A percentile compares a stretch with the other conserved stretches of the same genome.
Evolutionary conservation across 306 rosid genomes (phyloP).

Genomic region (Carpinus fangiana): DNA sequence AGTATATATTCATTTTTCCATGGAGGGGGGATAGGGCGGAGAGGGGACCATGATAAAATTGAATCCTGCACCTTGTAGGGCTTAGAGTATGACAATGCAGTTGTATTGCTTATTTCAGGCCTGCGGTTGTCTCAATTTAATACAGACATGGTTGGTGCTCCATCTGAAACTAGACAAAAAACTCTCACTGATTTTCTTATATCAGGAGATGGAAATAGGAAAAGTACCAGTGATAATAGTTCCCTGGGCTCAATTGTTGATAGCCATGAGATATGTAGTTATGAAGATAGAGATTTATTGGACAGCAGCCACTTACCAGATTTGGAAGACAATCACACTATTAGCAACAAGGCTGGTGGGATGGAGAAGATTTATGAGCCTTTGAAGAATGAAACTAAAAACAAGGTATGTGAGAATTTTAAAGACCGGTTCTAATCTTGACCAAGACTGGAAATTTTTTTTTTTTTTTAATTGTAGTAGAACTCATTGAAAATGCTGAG

Average conservation of each 20-base stretch:
- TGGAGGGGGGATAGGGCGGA: background rate
- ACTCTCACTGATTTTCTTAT: slow-evolving; percentile 64
- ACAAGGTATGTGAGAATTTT: slow-evolving; percentile 26
- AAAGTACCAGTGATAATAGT: slow-evolving; percentile 23
- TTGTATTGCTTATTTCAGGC: slow-evolving; percentile 50
- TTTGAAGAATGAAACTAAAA: slow-evolving; percentile 14
- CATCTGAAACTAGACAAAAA: slow-evolving; percentile 70
- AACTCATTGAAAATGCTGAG: background rate
- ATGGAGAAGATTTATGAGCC: slow-evolving; percentile 32
- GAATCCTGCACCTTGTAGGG: slow-evolving; percentile 18
- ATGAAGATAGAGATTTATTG: slow-evolving; percentile 35
- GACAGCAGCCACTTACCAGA: slow-evolving; percentile 35
- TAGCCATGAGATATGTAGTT: slow-evolving; percentile 32
- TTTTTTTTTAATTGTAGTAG: background rate
- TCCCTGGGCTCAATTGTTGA: slow-evolving; percentile 37
- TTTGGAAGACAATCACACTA: slow-evolving; percentile 27
- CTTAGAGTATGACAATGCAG: slow-evolving; percentile 25
- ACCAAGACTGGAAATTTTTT: background rate
- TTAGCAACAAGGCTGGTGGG: slow-evolving; percentile 32
- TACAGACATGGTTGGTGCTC: slow-evolving; percentile 47
- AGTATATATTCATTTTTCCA: background rate
- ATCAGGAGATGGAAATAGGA: slow-evolving; percentile 47
- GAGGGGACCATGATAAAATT: slow-evolving; percentile 9
- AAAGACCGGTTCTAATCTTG: slow-evolving; percentile 23
- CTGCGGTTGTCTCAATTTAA: slow-evolving; percentile 76